A percentile compares a stretch with the other conserved stretches of the same genome.
These are phyloP conservation scores for Colletotrichum tropicicola DNA, from an alignment of 2,329 filamentous ascomycete species.

Conservation along the genomic window DNA sequence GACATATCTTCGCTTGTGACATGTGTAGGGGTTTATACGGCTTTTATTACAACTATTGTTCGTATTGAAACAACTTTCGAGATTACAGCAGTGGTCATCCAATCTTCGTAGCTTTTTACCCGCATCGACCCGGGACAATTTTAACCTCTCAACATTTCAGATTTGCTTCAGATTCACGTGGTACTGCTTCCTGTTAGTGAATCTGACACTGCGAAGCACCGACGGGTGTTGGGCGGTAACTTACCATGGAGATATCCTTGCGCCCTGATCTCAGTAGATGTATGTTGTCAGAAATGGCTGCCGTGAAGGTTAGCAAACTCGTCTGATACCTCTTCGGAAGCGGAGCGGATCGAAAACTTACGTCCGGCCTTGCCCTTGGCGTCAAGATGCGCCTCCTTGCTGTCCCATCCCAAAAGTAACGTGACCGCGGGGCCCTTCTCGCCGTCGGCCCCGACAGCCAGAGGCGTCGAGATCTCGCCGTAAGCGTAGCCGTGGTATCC, in stretches of 20 bases:
- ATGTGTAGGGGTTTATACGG: neutral
- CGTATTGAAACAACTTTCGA: neutral
- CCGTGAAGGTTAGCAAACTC: neutral
- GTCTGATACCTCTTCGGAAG: too few relatives aligned
- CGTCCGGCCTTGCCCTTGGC: slow-evolving; percentile 35
- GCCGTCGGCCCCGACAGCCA: slow-evolving; percentile 36
- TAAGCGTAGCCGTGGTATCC: slow-evolving; percentile 44
- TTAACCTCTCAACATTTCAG: neutral
- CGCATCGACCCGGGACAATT: too few relatives aligned
- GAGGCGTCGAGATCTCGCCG: slow-evolving; percentile 42
- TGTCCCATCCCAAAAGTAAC: slow-evolving; percentile 50
- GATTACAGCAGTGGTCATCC: neutral
- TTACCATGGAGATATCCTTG: slow-evolving; percentile 43
- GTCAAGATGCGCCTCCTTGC: slow-evolving; percentile 45
- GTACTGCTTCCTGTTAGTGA: slow-evolving; percentile 15
- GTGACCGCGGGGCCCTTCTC: slow-evolving; percentile 40
- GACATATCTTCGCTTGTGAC: neutral
- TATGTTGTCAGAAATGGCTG: slow-evolving; percentile 47
- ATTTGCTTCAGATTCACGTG: slow-evolving; percentile 26
- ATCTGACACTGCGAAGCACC: neutral
- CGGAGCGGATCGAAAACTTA: slow-evolving; percentile 14
- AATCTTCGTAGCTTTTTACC: neutral
- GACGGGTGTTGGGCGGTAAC: slow-evolving; percentile 1
- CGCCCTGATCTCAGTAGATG: slow-evolving; percentile 40
- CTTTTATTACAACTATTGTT: neutral